A percentile compares a stretch with the other conserved stretches of the same genome.
Evolutionary conservation across 805 yeast genomes (phyloP).

Genomic region (Schwanniomyces sp.): DNA sequence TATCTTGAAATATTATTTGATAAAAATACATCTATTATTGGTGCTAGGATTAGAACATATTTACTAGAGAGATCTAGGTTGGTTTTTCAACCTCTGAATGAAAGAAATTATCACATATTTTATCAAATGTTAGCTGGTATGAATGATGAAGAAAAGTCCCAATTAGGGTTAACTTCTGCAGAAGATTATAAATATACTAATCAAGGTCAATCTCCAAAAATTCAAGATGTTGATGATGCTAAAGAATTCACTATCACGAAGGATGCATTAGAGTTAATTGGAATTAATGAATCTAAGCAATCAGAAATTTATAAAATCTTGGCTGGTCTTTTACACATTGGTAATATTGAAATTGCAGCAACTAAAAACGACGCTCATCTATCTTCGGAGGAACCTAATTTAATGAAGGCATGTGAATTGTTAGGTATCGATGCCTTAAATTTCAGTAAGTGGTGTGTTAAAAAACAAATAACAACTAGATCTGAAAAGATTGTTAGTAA

Average conservation of each 20-base stretch:
- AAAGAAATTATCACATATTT: constrained; percentile 93
- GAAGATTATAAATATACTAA: constrained; percentile 78
- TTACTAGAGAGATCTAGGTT: constrained; percentile 89
- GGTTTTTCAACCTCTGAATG: constrained; percentile 88
- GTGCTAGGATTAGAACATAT: constrained; percentile 93
- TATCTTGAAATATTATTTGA: constrained; percentile 90
- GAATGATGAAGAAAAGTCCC: constrained; percentile 50
- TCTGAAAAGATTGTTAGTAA: constrained; percentile 88
- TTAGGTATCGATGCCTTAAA: constrained; percentile 72
- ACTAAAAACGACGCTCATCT: constrained; percentile 82
- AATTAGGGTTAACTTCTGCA: constrained; percentile 61
- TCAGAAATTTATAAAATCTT: constrained; percentile 70
- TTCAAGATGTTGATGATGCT: constrained; percentile 79
- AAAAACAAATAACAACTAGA: constrained; percentile 90
- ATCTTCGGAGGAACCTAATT: constrained; percentile 81
- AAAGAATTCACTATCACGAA: constrained; percentile 74
- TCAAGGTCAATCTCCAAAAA: constrained; percentile 79
- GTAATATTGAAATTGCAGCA: constrained; percentile 85
- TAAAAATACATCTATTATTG: constrained; percentile 72
- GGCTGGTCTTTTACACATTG: constrained; percentile 88
- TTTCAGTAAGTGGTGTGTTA: constrained; percentile 89
- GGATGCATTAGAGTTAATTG: constrained; percentile 77
- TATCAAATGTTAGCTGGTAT: constrained; percentile 85
- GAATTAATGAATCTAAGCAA: constrained; percentile 62
- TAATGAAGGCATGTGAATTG: constrained; percentile 78